A percentile compares a stretch with the other conserved stretches of the same genome.
Conservation (phyloP, 768 basidiomycete genomes). For the Tricholoma sp. region DNA sequence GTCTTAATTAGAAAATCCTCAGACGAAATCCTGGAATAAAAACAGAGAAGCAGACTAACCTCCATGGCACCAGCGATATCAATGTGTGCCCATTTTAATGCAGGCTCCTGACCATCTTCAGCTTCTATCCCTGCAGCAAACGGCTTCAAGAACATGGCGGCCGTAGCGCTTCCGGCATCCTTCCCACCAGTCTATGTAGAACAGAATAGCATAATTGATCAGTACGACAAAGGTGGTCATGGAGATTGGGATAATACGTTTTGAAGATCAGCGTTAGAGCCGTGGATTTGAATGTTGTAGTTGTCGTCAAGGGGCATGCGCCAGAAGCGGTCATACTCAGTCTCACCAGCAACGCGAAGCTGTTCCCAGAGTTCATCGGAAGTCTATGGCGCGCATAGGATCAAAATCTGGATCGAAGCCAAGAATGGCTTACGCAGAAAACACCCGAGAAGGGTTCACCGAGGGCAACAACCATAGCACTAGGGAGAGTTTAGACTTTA, state of each 20-base stretch:
- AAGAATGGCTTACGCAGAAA: conserved; percentile 51
- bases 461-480: conserved; percentile 68
- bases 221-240: background rate
- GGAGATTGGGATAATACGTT: conserved; percentile 45
- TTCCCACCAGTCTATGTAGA: conserved; percentile 59
- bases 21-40: background rate
- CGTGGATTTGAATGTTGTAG: conserved; percentile 70
- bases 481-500: conserved; percentile 17
- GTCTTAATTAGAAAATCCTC: conserved; percentile 26
- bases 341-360: conserved; percentile 64
- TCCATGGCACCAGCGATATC: conserved; percentile 84
- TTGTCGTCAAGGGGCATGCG: conserved; percentile 86
- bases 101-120: conserved; percentile 47
- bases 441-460: conserved; percentile 78
- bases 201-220: background rate
- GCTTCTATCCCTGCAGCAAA: conserved; percentile 74
- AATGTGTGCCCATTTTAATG: conserved; percentile 80
- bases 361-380: conserved; percentile 72
- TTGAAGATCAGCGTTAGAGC: conserved; percentile 77
- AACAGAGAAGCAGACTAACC: conserved; percentile 26
- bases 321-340: conserved; percentile 83
- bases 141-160: conserved; percentile 81
- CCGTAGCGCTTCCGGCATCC: conserved; percentile 70
- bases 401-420: background rate
- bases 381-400: conserved; percentile 33